phyloP scores from a whole-genome alignment of 495 filamentous ascomycete genomes.

The Xylaria intraflava region DNA sequence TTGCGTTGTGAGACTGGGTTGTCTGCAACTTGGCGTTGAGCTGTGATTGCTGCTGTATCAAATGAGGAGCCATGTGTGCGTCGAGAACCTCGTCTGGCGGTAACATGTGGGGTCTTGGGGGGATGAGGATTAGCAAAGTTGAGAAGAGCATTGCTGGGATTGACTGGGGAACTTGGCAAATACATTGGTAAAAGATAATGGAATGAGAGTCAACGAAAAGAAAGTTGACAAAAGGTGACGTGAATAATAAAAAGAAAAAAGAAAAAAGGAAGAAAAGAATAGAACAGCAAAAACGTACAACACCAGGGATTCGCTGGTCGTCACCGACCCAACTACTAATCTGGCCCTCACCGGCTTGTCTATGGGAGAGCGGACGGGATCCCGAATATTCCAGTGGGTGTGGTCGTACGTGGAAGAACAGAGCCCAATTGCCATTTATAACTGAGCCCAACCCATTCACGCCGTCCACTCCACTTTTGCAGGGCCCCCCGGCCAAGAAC shows the following conservation, averaged over 20 bases:
- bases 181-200: slow-evolving; percentile 15
- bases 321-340: slow-evolving; percentile 47
- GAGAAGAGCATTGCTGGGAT: background rate
- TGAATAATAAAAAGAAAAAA: slow-evolving; percentile 7
- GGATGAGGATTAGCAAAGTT: background rate
- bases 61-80: slow-evolving; percentile 65
- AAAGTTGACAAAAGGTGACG: slow-evolving; percentile 2
- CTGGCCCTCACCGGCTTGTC: slow-evolving; percentile 32
- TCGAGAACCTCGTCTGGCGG: slow-evolving; percentile 57
- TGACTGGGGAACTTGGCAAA: background rate
- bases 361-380: slow-evolving; percentile 48
- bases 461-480: background rate
- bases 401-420: slow-evolving; percentile 36
- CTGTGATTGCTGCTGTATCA: slow-evolving; percentile 52
- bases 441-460: background rate
- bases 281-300: slow-evolving; percentile 33
- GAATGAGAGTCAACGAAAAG: slow-evolving; percentile 9
- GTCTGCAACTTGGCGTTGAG: slow-evolving; percentile 56
- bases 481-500: no score
- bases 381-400: slow-evolving; percentile 38
- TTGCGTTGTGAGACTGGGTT: slow-evolving; percentile 57
- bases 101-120: slow-evolving; percentile 65
- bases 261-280: slow-evolving; percentile 10
- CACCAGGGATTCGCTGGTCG: slow-evolving; percentile 43
- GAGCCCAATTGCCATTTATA: slow-evolving; percentile 13